phyloP scores from a whole-genome alignment of 768 basidiomycete genomes.

The Calocera cornea region DNA sequence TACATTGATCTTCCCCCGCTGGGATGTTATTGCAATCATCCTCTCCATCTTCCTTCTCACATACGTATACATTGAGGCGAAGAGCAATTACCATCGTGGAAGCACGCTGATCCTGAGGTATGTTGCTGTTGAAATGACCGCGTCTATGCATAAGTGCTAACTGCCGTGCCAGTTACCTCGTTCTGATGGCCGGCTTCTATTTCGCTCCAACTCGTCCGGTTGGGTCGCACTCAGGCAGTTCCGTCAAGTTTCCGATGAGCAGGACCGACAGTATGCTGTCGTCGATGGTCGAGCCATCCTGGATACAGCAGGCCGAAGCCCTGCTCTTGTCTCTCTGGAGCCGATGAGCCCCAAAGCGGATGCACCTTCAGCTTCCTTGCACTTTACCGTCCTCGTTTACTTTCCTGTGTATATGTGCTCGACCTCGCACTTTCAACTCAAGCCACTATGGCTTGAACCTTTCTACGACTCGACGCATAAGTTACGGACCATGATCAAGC shows the following conservation, averaged over 20 bases:
- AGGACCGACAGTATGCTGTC: neutral
- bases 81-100: constrained; percentile 94
- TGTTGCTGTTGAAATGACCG: too few relatives aligned
- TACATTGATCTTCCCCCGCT: constrained; percentile 98
- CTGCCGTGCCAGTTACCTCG: constrained; percentile 56
- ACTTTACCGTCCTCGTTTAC: neutral
- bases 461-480: neutral
- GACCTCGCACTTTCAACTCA: neutral
- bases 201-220: constrained; percentile 44
- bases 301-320: neutral
- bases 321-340: neutral
- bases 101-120: constrained; percentile 90
- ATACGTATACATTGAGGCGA: constrained; percentile 98
- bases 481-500: neutral
- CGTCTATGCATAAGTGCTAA: too few relatives aligned
- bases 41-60: constrained; percentile 96
- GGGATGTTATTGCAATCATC: constrained; percentile 92
- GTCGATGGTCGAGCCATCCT: neutral
- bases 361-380: neutral
- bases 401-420: neutral
- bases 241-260: neutral
- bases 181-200: constrained; percentile 83
- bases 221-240: neutral
- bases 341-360: neutral
- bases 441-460: neutral